Evolutionary conservation across 768 basidiomycete species (phyloP).

Genomic region (Xerocomellus amylosporus): DNA sequence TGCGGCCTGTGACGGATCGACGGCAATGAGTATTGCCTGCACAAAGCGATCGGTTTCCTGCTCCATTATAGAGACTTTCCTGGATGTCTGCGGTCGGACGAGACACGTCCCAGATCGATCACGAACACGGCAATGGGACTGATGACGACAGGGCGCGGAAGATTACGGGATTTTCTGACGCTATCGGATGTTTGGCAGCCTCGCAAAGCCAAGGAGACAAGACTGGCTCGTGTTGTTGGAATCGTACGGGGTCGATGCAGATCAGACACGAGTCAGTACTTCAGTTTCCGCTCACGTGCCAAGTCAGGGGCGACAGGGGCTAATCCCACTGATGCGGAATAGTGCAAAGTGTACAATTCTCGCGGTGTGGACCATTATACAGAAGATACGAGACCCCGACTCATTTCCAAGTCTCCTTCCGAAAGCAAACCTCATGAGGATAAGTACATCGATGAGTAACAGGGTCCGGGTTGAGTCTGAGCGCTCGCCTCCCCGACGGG

Average conservation of each 20-base stretch:
- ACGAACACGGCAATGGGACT: conserved; percentile 2
- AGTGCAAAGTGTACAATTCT: conserved; percentile 35
- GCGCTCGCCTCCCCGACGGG: conserved; percentile 20
- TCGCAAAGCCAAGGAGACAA: neutral
- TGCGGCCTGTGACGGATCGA: conserved; percentile 65
- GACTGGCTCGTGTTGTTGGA: neutral
- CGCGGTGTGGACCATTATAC: too few relatives aligned
- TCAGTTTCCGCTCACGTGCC: conserved; percentile 29
- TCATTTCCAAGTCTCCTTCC: conserved; percentile 12
- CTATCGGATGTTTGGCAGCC: conserved; percentile 1
- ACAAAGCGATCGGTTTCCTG: conserved; percentile 73
- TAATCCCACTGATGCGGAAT: conserved; percentile 1
- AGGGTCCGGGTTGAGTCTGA: conserved; percentile 14
- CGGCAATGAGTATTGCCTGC: conserved; percentile 86
- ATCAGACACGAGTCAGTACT: conserved; percentile 11
- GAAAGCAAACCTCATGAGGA: conserved; percentile 44
- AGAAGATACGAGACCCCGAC: conserved; percentile 1
- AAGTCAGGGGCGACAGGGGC: conserved; percentile 17
- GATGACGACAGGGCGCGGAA: neutral
- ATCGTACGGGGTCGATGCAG: conserved; percentile 1
- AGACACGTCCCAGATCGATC: conserved; percentile 20
- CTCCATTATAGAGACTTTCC: conserved; percentile 49
- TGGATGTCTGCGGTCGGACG: conserved; percentile 16
- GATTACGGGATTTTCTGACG: neutral
- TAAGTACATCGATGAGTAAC: conserved; percentile 38